Percentiles rank a stretch among this genome's conserved stretches.
These are phyloP conservation scores for Xerocomus nothofagi DNA, from an alignment of 1,284 basidiomycete species.

Conservation along the genomic window DNA sequence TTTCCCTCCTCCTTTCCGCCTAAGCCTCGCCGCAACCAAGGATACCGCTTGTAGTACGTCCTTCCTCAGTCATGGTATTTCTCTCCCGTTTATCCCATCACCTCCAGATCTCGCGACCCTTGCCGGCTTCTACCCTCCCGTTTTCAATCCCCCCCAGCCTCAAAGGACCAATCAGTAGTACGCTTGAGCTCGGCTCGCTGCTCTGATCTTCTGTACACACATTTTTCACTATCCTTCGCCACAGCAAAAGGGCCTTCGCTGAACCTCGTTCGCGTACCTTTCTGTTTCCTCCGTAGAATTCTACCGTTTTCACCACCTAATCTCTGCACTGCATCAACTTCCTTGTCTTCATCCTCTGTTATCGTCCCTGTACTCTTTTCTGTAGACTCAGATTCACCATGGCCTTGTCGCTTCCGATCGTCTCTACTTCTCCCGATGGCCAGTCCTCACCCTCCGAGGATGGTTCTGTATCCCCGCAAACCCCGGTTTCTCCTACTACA, in stretches of 20 bases:
- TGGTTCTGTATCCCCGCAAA: conserved; percentile 47
- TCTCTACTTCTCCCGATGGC: conserved; percentile 43
- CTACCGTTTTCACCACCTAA: conserved; percentile 22
- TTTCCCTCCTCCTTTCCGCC: conserved; percentile 34
- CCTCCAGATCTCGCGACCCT: conserved; percentile 89
- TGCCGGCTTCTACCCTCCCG: conserved; percentile 72
- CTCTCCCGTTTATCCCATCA: not conserved
- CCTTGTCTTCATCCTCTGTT: not conserved
- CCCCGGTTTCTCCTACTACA: conserved; percentile 49
- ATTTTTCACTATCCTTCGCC: conserved; percentile 17
- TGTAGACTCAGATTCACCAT: conserved; percentile 38
- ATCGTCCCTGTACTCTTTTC: conserved; percentile 13
- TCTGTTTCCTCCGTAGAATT: conserved; percentile 17
- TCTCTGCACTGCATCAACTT: conserved; percentile 10
- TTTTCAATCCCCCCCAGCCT: conserved; percentile 38
- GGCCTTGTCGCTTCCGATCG: conserved; percentile 54
- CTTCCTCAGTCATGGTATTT: not conserved
- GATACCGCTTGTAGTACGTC: conserved; percentile 73
- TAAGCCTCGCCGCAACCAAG: conserved; percentile 65
- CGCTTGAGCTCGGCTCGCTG: conserved; percentile 75
- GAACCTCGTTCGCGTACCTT: conserved; percentile 56
- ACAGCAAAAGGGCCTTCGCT: conserved; percentile 49
- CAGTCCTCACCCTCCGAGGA: conserved; percentile 48
- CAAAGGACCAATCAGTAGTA: conserved; percentile 38
- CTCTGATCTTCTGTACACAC: conserved; percentile 37